A percentile compares a stretch with the other conserved stretches of the same genome.
These are phyloP conservation scores for Myxozyma geophila DNA, from an alignment of 805 yeast species.

Conservation along the genomic window DNA sequence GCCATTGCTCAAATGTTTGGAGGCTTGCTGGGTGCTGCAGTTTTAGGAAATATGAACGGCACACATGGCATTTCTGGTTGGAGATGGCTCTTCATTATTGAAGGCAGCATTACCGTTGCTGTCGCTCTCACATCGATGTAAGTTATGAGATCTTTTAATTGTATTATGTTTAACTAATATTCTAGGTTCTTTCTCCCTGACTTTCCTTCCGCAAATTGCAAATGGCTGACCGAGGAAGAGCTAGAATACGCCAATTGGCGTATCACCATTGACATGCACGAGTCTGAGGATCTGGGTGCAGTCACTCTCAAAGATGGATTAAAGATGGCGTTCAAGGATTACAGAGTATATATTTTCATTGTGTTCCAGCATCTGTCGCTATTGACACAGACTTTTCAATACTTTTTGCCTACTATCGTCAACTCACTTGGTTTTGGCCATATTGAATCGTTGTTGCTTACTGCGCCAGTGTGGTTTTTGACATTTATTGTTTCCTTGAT, in stretches of 20 bases:
- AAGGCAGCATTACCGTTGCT: conserved; percentile 49
- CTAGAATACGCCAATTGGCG: conserved; percentile 36
- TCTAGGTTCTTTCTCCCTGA: conserved; percentile 50
- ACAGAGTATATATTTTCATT: conserved; percentile 28
- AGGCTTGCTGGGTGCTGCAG: conserved; percentile 56
- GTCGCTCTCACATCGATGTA: conserved; percentile 42
- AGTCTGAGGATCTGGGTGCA: conserved; percentile 23
- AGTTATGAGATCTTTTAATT: conserved; percentile 37
- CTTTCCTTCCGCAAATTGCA: conserved; percentile 47
- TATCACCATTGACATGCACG: conserved; percentile 28
- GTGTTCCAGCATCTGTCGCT: conserved; percentile 27
- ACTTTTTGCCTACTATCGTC: conserved; percentile 64
- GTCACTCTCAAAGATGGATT: conserved; percentile 27
- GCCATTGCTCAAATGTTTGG: conserved; percentile 57
- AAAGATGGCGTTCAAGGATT: conserved; percentile 28
- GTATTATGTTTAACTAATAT: neutral
- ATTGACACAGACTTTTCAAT: conserved; percentile 46
- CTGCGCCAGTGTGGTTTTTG: conserved; percentile 64
- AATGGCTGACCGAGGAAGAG: conserved; percentile 35
- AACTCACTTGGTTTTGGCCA: conserved; percentile 55
- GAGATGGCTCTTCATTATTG: conserved; percentile 59
- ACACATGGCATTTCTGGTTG: conserved; percentile 51
- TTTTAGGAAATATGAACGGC: conserved; percentile 50
- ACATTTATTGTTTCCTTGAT: conserved; percentile 57
- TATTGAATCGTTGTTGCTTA: conserved; percentile 56